Conservation (phyloP, 73 alveolate species). For the Paramecium octaurelia region DNA sequence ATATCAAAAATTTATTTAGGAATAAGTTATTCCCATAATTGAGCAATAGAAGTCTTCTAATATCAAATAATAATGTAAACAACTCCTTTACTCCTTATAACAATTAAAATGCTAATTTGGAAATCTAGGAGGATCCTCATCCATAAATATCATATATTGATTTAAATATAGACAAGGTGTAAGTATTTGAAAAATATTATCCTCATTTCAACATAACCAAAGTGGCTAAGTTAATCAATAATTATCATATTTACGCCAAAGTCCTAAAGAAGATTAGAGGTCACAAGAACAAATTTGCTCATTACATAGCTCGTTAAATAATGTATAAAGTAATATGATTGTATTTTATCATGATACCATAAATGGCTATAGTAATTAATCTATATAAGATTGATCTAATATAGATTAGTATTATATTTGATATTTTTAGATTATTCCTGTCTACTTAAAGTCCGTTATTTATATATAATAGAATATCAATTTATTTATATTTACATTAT, state of each 20-base stretch:
- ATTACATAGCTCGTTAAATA: not conserved
- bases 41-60: not conserved
- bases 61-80: not conserved
- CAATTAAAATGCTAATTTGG: not conserved
- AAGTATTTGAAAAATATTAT: not conserved
- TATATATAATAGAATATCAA: too few species aligned
- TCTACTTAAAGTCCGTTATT: too few species aligned
- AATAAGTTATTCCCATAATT: not conserved
- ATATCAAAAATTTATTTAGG: not conserved
- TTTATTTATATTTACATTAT: too few species aligned
- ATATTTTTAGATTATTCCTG: too few species aligned
- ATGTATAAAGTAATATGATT: not conserved
- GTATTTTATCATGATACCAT: not conserved
- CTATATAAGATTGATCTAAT: too few species aligned
- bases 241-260: not conserved
- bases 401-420: too few species aligned
- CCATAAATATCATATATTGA: not conserved
- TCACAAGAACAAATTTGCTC: conserved; percentile 2
- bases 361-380: too few species aligned
- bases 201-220: conserved; percentile 18
- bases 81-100: not conserved
- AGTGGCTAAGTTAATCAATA: not conserved
- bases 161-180: not conserved
- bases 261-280: not conserved
- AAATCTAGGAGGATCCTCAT: not conserved